Evolutionary conservation across 257 asterid genomes (phyloP).

Genomic region (Przewalskia tangutica): DNA sequence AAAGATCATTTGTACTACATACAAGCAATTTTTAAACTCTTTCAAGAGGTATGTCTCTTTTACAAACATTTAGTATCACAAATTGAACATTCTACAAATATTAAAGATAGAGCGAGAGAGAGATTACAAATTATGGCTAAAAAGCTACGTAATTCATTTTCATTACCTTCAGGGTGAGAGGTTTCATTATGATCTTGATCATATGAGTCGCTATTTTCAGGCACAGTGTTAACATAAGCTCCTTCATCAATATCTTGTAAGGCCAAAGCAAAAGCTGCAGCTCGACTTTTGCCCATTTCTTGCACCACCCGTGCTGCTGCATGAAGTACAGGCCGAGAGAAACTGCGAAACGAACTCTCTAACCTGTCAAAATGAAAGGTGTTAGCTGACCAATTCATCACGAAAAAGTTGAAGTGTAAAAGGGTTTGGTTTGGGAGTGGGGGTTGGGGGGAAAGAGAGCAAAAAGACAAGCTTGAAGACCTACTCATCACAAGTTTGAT

Average conservation of each 20-base stretch:
- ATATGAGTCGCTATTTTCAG: slow-evolving; percentile 56
- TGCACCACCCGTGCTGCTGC: slow-evolving; percentile 97
- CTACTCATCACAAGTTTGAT: slow-evolving; percentile 99
- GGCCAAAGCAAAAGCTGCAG: slow-evolving; percentile 95
- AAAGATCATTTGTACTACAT: slow-evolving; percentile 1
- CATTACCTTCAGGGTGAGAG: slow-evolving; percentile 77
- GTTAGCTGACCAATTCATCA: not conserved
- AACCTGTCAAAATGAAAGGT: slow-evolving; percentile 36
- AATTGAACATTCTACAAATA: not conserved
- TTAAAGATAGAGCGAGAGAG: not conserved
- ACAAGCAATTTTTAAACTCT: not conserved
- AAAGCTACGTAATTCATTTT: slow-evolving; percentile 3
- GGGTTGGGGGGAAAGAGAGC: not conserved
- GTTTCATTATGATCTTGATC: slow-evolving; percentile 79
- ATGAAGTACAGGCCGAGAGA: slow-evolving; percentile 93
- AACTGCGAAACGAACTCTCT: slow-evolving; percentile 94
- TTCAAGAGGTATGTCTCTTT: not conserved
- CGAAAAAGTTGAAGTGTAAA: not conserved
- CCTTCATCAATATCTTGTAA: slow-evolving; percentile 95
- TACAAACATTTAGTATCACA: not conserved
- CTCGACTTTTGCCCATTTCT: slow-evolving; percentile 99
- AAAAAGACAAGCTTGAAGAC: slow-evolving; percentile 22
- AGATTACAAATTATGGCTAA: not conserved
- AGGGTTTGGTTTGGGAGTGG: not conserved
- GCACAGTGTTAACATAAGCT: slow-evolving; percentile 51